Base-by-base conservation (phyloP, 345 rosid genomes). In the Boechera divaricarpa region DNA sequence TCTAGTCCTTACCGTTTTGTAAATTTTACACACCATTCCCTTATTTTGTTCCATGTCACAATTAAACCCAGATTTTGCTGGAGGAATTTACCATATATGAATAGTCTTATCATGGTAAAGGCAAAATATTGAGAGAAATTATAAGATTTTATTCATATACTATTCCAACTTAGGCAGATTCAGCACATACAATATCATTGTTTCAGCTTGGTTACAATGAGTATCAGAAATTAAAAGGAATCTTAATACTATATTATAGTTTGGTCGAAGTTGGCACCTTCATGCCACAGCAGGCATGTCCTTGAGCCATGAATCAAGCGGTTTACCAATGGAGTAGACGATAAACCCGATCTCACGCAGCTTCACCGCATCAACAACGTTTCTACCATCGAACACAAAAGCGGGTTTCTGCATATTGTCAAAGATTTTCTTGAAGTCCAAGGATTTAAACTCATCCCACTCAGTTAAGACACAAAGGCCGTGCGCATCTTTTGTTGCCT, bases 281-380 rank as follows among this genome's bases (percentile, higher is more conserved):
- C 72, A 78, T 54, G 67, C 82, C 28, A 69, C 79, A 12, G 75
- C 73, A 44, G 82, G 79, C 56, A 74, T 79, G 75, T 79, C 53
- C 61, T 63, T 79, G 54, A 69, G 67, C 82, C 82, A 79, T 63
- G 67, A 54, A 74, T 79, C 79, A 55, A 79, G 75, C 12, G 82
- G 79, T 61, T 82, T 82, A 33, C 85, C 82, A 26, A 87, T 87
- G 4, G 89, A 80, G 64, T 89, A 93, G 7, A 91, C 98, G 7
- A 91, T 85, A 72, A 93, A 93, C 0, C 98, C 97, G 38, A 90
- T 88, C 82, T 85, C 77, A 80, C 97, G 87, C 85, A 93, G 82
- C 83, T 79, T 77, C 31, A 67, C 86, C 3, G 38, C 86, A 42
- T 89, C 84, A 62, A 88, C 82, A 32, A 93, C 59, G 41, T 91